Base-by-base conservation (phyloP, 73 alveolate species). In the Paramecium caudatum region DNA sequence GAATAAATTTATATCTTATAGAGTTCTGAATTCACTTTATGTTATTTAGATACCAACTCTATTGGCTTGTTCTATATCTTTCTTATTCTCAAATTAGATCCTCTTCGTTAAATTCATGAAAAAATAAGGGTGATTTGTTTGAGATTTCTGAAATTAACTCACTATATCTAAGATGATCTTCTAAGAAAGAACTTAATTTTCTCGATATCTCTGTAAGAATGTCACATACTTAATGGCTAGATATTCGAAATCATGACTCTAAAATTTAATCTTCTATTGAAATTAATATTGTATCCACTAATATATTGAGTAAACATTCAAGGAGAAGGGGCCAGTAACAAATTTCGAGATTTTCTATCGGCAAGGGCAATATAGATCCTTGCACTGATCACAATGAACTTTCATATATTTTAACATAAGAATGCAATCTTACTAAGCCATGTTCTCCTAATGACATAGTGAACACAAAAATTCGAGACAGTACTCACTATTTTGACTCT, bases 1-100 rank as follows among this genome's bases (percentile, higher is more conserved):
- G 15, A 65, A 36, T 65, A 65, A 65, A 65, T 65, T 65, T 4
- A 36, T 32, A 4, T 65, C 83, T 65, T 33, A 65, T 30, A 65
- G 34, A 33, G 80, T 65, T 4, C 49, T 30, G 34, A 33, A 30
- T 12, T 65, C 50, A 9, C 16, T 17, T 3, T 36, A 33, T 65
- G 33, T 43, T n/a, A 65, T 65, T 33, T 36, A 8, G 3, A 33
- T 30, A 3, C 49, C 49, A 13, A 23, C 47, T 32, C 49, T 65
- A 65, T 65, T 33, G 21, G 7, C 17, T 25, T 33, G 27, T 65
- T 65, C 83, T 0, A 65, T 65, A 32, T 65, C 49, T 32, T 25
- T 13, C 34, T 36, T 65, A 65, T 33, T 65, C 15, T 7, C 8
- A 55, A 27, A 43, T 23, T 55, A 21, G 8, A 65, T 65, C 17